Percentiles rank a stretch among this genome's conserved stretches.
Conservation (phyloP, 371 early-diverging fungal species). For the Mortierella sp. region DNA sequence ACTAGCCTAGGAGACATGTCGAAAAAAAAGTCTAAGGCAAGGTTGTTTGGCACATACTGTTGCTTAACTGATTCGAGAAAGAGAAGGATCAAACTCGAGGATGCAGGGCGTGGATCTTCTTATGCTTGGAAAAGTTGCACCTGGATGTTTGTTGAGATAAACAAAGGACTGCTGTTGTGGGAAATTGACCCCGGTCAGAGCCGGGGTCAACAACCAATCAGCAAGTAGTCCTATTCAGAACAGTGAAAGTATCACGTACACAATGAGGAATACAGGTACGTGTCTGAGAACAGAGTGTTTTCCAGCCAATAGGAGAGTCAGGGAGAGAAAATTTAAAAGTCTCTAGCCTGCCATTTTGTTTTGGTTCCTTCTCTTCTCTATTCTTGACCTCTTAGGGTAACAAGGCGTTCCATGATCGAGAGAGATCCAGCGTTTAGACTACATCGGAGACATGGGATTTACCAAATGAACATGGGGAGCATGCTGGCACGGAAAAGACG, state of each 20-base stretch:
- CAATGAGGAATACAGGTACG: too few relatives aligned
- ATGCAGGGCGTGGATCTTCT: constrained; percentile 3
- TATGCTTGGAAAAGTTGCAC: not conserved
- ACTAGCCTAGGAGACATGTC: too few relatives aligned
- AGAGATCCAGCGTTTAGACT: not conserved
- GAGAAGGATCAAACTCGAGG: constrained; percentile 43
- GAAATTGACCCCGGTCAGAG: constrained; percentile 19
- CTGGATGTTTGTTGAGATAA: too few relatives aligned
- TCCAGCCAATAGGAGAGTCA: not conserved
- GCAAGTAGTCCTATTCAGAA: not conserved
- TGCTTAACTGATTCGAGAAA: constrained; percentile 50
- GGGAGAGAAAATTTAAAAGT: constrained; percentile 2
- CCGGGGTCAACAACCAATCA: constrained; percentile 18
- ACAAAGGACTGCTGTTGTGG: not conserved
- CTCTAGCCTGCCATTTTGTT: constrained; percentile 19
- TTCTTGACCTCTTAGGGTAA: constrained; percentile 55
- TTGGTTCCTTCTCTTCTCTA: constrained; percentile 27
- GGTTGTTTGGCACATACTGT: constrained; percentile 37
- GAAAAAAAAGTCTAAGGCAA: too few relatives aligned
- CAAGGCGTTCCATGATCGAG: constrained; percentile 1
- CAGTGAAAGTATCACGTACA: too few relatives aligned
- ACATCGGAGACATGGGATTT: too few relatives aligned
- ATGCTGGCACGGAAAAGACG: too few relatives aligned
- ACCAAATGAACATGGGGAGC: too few relatives aligned
- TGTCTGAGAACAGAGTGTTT: too few relatives aligned